Base-by-base conservation (phyloP, 192 early-diverging fungal genomes). In the Umbelopsis sp. region DNA sequence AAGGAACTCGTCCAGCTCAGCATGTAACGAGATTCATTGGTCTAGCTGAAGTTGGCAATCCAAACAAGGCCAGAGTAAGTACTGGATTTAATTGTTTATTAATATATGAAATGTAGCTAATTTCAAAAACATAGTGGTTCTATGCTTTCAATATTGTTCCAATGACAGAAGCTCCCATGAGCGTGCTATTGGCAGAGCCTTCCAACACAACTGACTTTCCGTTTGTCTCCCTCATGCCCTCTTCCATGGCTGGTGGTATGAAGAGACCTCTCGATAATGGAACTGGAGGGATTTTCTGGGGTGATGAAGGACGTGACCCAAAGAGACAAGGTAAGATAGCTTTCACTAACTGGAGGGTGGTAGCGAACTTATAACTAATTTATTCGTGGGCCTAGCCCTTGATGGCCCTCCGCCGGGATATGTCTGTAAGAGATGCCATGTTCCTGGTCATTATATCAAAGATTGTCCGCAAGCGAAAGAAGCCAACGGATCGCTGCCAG, bases 101-200 rank as follows among this genome's bases (percentile, higher is more conserved):
- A 11, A 0, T 11, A 41, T 41, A 5, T 1, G 34, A 17, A 65
- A 56, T 29, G 24, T 26, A 2, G 26, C 22, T 71, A 71, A 43
- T 38, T 43, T 41, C 59, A 29, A 29, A 45, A 4, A 17, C 11
- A 16, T 66, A 89, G 77, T 98, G 96, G 96, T 95, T 95, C 73
- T 98, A 96, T 75, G 96, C 95, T 1, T 91, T 95, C 82, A 95
- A 95, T 52, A 75, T 94, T 22, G 84, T 78, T 1, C 95, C 96
- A 14, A 71, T 94, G 53, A 70, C 86, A 8, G 75, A 70, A 68
- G 71, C 53, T 25, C 31, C 43, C 31, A 71, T 49, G 54, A 82
- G 54, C 32, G 53, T 65, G 1, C 74, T 86, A 22, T 56, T 62
- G 10, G 50, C 50, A 24, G 68, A 26, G 43, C 91, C 89, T 45